Evolutionary conservation across 2,329 filamentous ascomycete genomes (phyloP), one percentile per base, ranked within the genome.

Genomic region (Xylogone sp.): DNA sequence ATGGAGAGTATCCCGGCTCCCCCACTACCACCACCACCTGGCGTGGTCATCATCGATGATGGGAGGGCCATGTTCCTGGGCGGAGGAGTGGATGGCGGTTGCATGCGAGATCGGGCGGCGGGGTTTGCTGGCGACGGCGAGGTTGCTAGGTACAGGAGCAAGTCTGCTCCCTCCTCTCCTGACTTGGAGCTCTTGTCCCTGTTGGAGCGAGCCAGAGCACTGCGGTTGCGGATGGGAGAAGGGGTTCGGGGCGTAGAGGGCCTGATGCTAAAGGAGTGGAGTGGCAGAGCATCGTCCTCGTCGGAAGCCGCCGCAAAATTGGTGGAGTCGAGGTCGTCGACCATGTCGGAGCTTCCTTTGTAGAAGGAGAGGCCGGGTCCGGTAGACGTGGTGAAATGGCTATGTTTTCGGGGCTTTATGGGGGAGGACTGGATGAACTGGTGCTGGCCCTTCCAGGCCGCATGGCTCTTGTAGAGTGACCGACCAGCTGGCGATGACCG

Each of bases 31-130:
- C 86, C 69, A 62, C 84, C 87, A 55, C 82, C 81, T 1, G 89
- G 89, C 10, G 90, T 94, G n/a, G 83, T 87, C 88, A 94, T 93
- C 82, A 93, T 90, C 21, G 86, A 95, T 51, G 84, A 95, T 20
- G 84, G 91, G 56, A 88, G 75, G 48, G 82, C 88, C 58, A 76
- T 81, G 75, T 77, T 83, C 66, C 84, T 86, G 49, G 84, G 83
- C 3, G 87, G 87, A 29, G 88, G 88, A n/a, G 88, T 92, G 10
- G 86, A 88, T 1, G 86, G 86, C 21, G 85, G 83, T 42, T 86
- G 81, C 78, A 85, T 84, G 53, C 78, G 75, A 44, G 74, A 73
- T 50, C 77, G 74, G 43, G 70, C 69, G 12, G 73, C 69, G 21
- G 77, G 75, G 49, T 86, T 83, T 45, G 89, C 90, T 1, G 91